Evolutionary conservation across 768 basidiomycete genomes (phyloP).

Genomic region (Cyathus striatus): DNA sequence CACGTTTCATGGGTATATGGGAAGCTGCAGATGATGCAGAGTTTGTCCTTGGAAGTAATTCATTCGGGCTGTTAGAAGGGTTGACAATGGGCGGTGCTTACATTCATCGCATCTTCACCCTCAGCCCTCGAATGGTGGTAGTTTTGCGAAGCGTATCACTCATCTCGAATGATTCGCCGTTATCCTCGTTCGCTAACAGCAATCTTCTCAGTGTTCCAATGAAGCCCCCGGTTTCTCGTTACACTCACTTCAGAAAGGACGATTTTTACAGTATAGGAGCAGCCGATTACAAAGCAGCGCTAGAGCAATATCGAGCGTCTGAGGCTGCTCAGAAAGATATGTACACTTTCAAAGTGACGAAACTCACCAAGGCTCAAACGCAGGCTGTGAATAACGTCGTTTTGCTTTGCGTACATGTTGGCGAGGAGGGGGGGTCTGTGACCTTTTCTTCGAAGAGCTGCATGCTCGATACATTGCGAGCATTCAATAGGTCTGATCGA

Average conservation of each 20-base stretch:
- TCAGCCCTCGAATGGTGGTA: slow-evolving; percentile 27
- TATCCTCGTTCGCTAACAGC: slow-evolving; percentile 7
- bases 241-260: slow-evolving; percentile 1
- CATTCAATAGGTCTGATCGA: too few relatives aligned
- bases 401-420: slow-evolving; percentile 15
- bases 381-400: slow-evolving; percentile 21
- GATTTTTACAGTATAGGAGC: slow-evolving; percentile 2
- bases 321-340: slow-evolving; percentile 14
- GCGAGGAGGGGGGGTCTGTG: slow-evolving; percentile 14
- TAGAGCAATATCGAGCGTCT: slow-evolving; percentile 14
- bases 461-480: slow-evolving; percentile 16
- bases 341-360: slow-evolving; percentile 22
- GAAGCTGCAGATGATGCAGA: slow-evolving; percentile 24
- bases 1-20: slow-evolving; percentile 27
- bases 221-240: slow-evolving; percentile 7
- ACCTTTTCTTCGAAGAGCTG: slow-evolving; percentile 15
- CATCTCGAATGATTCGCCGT: slow-evolving; percentile 5
- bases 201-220: slow-evolving; percentile 19
- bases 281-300: slow-evolving; percentile 14
- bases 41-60: slow-evolving; percentile 25
- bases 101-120: slow-evolving; percentile 23
- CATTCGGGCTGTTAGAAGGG: slow-evolving; percentile 29
- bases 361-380: slow-evolving; percentile 19
- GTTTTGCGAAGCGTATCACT: slow-evolving; percentile 20
- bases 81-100: slow-evolving; percentile 10